Evolutionary conservation across 495 filamentous ascomycete species (phyloP).

Genomic region (Hypomontagnella submonticulosa): DNA sequence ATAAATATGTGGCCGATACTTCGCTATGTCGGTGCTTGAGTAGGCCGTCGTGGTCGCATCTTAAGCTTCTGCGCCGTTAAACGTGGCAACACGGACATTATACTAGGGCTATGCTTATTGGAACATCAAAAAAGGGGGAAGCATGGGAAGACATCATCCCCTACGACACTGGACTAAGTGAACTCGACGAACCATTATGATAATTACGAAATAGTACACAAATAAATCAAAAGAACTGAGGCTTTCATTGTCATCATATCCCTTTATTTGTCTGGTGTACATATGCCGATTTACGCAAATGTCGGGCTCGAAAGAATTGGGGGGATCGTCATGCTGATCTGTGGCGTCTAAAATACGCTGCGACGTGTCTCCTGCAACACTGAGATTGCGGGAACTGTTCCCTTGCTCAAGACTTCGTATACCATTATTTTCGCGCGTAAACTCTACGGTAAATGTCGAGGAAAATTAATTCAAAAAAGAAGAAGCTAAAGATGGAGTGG

Average conservation of each 20-base stretch:
- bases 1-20: too few relatives aligned
- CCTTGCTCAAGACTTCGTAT: too few relatives aligned
- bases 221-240: too few relatives aligned
- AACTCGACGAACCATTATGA: too few relatives aligned
- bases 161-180: background rate
- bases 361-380: too few relatives aligned
- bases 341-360: conserved; percentile 1
- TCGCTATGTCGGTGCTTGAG: conserved; percentile 3
- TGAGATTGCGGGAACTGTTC: conserved; percentile 5
- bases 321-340: conserved; percentile 31
- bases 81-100: background rate
- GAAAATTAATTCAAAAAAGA: too few relatives aligned
- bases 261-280: background rate
- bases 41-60: background rate
- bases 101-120: background rate
- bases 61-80: background rate
- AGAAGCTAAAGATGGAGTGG: conserved; percentile 1
- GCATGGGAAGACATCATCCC: too few relatives aligned
- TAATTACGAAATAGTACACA: too few relatives aligned
- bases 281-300: conserved; percentile 9
- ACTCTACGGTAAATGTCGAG: too few relatives aligned
- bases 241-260: too few relatives aligned
- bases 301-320: conserved; percentile 3
- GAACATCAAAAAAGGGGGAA: conserved; percentile 12
- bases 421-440: too few relatives aligned